Conservation (phyloP, 1,284 basidiomycete genomes). For the Irpex sp. region DNA sequence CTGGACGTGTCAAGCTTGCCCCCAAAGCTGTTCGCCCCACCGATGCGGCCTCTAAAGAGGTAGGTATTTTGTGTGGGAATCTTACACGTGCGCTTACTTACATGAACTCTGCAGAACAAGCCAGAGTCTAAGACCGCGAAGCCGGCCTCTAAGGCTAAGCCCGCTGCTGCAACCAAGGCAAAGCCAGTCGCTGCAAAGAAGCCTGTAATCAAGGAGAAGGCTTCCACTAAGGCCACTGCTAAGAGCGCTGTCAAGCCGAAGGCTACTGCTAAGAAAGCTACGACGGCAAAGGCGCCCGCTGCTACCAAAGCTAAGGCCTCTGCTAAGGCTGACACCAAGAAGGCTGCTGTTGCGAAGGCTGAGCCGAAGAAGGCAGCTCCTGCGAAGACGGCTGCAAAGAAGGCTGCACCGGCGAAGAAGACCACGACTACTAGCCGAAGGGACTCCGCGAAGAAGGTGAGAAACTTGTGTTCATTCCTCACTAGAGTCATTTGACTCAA, state of each 20-base stretch:
- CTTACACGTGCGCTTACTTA: constrained; percentile 14
- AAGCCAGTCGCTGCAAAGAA: constrained; percentile 18
- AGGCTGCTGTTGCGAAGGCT: constrained; percentile 25
- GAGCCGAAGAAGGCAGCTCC: constrained; percentile 29
- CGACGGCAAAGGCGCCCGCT: constrained; percentile 17
- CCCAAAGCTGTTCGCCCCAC: constrained; percentile 51
- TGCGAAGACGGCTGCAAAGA: constrained; percentile 24
- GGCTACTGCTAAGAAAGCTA: constrained; percentile 16
- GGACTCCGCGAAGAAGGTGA: constrained; percentile 52
- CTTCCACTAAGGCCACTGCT: constrained; percentile 21
- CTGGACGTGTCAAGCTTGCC: constrained; percentile 84
- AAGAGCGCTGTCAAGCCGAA: constrained; percentile 21
- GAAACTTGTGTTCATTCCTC: not conserved
- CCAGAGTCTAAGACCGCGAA: constrained; percentile 38
- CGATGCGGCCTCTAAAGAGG: constrained; percentile 67
- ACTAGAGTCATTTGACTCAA: not conserved
- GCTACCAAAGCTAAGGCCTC: constrained; percentile 17
- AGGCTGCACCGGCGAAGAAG: constrained; percentile 46
- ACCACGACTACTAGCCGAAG: constrained; percentile 42
- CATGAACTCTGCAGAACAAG: constrained; percentile 46
- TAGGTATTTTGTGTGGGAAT: constrained; percentile 26
- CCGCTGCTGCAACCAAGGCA: constrained; percentile 16
- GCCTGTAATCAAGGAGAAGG: constrained; percentile 19
- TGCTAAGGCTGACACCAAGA: constrained; percentile 24
- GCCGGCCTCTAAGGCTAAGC: constrained; percentile 23